Evolutionary conservation across 257 asterid genomes (phyloP).

Genomic region (Ligustrum vulgare): DNA sequence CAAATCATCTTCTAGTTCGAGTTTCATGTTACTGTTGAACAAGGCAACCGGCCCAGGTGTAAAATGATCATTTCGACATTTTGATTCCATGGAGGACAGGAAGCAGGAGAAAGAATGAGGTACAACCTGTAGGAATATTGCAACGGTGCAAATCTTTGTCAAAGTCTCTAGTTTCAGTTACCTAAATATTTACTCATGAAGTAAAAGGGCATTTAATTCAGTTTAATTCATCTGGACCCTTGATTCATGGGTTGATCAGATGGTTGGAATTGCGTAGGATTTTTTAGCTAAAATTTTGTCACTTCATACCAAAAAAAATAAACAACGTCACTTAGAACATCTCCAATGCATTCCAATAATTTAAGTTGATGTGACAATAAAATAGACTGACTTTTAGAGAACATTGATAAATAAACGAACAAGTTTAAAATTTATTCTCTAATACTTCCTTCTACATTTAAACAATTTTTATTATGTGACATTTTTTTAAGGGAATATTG

Average conservation of each 20-base stretch:
- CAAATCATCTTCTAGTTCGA: slow-evolving; percentile 40
- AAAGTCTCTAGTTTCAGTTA: slow-evolving; percentile 33
- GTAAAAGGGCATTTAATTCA: slow-evolving; percentile 41
- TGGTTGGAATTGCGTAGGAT: slow-evolving; percentile 15
- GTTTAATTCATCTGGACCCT: slow-evolving; percentile 28
- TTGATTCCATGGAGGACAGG: slow-evolving; percentile 33
- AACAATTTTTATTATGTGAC: too few species aligned
- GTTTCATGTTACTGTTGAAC: slow-evolving; percentile 42
- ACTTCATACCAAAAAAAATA: neutral
- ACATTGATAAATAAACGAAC: too few species aligned
- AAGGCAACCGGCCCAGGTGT: slow-evolving; percentile 25
- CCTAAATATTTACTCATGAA: slow-evolving; percentile 34
- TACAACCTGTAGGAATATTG: slow-evolving; percentile 22
- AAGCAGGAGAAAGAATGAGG: slow-evolving; percentile 29
- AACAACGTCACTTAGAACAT: too few species aligned
- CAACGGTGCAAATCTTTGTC: slow-evolving; percentile 25
- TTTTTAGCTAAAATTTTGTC: neutral
- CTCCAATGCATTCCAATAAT: too few species aligned
- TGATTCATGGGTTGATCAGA: slow-evolving; percentile 26
- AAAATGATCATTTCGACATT: slow-evolving; percentile 18
- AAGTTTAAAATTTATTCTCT: too few species aligned
- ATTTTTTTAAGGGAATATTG: too few species aligned
- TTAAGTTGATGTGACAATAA: too few species aligned
- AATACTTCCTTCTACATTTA: too few species aligned
- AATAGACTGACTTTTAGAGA: too few species aligned